Base-by-base conservation (phyloP, 176 grass and related monocot genomes). In the Tuctoria greenei region DNA sequence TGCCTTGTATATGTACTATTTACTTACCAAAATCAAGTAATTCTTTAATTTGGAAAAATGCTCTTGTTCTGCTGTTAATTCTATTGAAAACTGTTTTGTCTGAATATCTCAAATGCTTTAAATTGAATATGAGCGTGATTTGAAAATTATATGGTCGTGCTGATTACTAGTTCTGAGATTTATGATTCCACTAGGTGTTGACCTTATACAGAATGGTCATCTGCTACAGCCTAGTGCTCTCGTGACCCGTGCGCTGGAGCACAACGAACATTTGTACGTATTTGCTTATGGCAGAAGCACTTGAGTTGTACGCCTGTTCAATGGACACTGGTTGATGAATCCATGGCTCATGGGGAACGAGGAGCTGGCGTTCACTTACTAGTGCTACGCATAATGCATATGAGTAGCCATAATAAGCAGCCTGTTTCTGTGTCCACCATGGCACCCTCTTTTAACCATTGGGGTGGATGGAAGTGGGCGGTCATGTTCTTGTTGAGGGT, bases 11-110 rank as follows among this genome's bases (percentile, higher is more conserved):
- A 13, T 74, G 55, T 73, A 73, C 21, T 72, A 15, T 31, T 55
- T 23, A 62, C 67, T 57, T 25, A 43, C 50, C 25, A 14, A 20
- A 18, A 62, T 41, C 17, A 67, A 76, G 73, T 73, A 71, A 88
- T 69, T 73, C 63, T 59, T 80, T 75, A 55, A 18, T 80, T 62
- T n/a, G 36, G 27, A 16, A 27, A 37, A 43, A 43, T 31, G 23
- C 36, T 52, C 75, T 13, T 79, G 69, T 36, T 39, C 14, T 83
- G 72, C 40, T 66, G 41, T 82, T 9, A 64, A 38, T 74, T 76
- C 64, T 63, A 36, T 55, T 16, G 76, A 66, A 59, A 4, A 51
- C 41, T 36, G 17, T 24, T 24, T 14, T 35, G 13, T 62, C 24
- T 45, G 36, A 35, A 15, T 28, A 45, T 36, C 60, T 6, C 15